These are phyloP conservation scores for Abrus precatorius DNA, from an alignment of 306 rosid species.

Conservation along the genomic window DNA sequence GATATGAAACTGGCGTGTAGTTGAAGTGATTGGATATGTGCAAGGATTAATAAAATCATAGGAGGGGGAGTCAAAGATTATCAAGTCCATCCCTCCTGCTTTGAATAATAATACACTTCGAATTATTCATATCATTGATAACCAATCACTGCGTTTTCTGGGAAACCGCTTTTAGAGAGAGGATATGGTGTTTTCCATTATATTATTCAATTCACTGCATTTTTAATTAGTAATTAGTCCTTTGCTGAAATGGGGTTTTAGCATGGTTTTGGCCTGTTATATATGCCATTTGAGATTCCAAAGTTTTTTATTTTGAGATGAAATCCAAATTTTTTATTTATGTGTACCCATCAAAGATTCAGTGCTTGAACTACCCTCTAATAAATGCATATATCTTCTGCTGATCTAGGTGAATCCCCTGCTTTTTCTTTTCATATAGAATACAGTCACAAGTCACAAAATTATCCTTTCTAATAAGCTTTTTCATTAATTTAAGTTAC, in stretches of 20 bases:
- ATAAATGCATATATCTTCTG: constrained; percentile 2
- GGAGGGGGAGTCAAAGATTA: background rate
- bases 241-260: constrained; percentile 18
- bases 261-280: constrained; percentile 7
- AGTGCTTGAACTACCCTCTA: background rate
- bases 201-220: constrained; percentile 16
- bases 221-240: constrained; percentile 1
- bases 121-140: background rate
- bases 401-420: constrained; percentile 16
- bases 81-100: background rate
- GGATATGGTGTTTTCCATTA: background rate
- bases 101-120: constrained; percentile 3
- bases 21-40: constrained; percentile 34
- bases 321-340: background rate
- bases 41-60: constrained; percentile 22
- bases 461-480: background rate
- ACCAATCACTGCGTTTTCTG: constrained; percentile 6
- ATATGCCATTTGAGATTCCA: constrained; percentile 19
- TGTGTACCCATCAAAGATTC: background rate
- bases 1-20: constrained; percentile 35
- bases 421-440: background rate
- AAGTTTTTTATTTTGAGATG: background rate
- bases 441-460: background rate
- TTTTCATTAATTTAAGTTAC: background rate
- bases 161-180: constrained; percentile 12